Percentiles rank a stretch among this genome's conserved stretches.
phyloP scores from a whole-genome alignment of 148 eudicot genomes.

The Persicaria maculosa region DNA sequence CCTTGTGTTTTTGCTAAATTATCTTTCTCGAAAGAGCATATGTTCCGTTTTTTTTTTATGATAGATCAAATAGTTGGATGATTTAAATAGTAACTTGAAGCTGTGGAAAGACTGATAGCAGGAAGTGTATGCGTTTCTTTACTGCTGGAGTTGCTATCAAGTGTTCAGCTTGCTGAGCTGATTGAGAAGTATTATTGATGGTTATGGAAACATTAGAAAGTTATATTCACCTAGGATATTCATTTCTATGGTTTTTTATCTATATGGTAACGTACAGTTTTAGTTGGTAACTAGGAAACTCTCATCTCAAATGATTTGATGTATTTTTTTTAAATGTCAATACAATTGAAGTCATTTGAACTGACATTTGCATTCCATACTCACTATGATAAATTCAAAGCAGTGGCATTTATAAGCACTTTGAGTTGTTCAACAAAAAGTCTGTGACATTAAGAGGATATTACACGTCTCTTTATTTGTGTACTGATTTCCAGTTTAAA shows the following conservation, averaged over 20 bases:
- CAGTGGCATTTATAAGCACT: not conserved
- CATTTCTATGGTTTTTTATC: not conserved
- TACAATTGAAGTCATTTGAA: not conserved
- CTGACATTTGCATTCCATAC: not conserved
- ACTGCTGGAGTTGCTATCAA: not conserved
- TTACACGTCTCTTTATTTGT: not conserved
- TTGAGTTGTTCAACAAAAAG: not conserved
- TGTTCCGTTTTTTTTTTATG: not conserved
- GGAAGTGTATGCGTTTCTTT: not conserved
- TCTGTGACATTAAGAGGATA: not conserved
- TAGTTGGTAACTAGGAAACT: not conserved
- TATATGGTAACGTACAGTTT: not conserved
- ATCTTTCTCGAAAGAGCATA: not conserved
- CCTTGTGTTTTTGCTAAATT: too few species aligned
- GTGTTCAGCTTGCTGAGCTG: not conserved
- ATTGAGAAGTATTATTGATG: not conserved
- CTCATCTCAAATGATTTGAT: not conserved
- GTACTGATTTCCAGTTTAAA: too few species aligned
- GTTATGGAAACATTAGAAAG: not conserved
- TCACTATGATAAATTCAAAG: not conserved
- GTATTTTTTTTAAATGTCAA: not conserved
- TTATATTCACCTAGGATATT: not conserved
- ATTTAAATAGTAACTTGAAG: not conserved
- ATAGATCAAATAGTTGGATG: not conserved
- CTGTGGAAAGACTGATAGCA: not conserved